Percentiles rank a stretch among this genome's conserved stretches.
These are phyloP conservation scores for Candida maris DNA, from an alignment of 805 yeast species.

Conservation along the genomic window DNA sequence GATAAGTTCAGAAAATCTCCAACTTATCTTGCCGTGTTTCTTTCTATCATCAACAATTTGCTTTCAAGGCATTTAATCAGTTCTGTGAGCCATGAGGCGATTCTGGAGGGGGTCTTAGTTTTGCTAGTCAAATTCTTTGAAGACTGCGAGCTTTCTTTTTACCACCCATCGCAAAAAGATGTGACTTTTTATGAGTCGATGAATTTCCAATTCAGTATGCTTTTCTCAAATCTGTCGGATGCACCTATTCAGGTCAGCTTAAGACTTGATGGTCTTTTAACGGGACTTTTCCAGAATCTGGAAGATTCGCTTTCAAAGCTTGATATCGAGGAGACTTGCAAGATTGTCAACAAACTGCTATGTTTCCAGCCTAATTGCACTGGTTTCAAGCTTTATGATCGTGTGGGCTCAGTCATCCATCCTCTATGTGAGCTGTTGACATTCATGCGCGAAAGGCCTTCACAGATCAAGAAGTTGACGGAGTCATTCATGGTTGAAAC, in stretches of 20 bases:
- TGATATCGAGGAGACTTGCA: slow-evolving; percentile 5
- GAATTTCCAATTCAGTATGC: slow-evolving; percentile 14
- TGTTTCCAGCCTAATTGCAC: slow-evolving; percentile 5
- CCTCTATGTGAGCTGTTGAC: slow-evolving; percentile 8
- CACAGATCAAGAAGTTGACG: slow-evolving; percentile 1
- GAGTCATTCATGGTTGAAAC: slow-evolving; percentile 5
- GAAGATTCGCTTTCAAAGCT: slow-evolving; percentile 1
- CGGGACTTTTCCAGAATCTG: slow-evolving; percentile 12
- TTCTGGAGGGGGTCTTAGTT: slow-evolving; percentile 9
- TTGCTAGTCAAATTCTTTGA: slow-evolving; percentile 20
- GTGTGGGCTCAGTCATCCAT: slow-evolving; percentile 5
- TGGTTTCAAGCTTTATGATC: slow-evolving; percentile 4
- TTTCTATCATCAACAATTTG: slow-evolving; percentile 13
- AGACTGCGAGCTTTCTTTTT: slow-evolving; percentile 15
- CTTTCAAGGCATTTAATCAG: slow-evolving; percentile 16
- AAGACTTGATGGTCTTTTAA: slow-evolving; percentile 17
- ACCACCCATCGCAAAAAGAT: slow-evolving; percentile 4
- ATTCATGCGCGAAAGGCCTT: slow-evolving; percentile 1
- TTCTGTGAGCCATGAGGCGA: slow-evolving; percentile 13
- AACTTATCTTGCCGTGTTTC: slow-evolving; percentile 9
- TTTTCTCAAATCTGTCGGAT: slow-evolving; percentile 16
- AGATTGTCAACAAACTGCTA: slow-evolving; percentile 10
- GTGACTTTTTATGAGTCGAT: slow-evolving; percentile 20
- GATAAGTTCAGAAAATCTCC: slow-evolving; percentile 11
- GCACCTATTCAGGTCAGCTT: slow-evolving; percentile 16